Base-by-base conservation (phyloP, 177 flowering plant species). In the Vitis hybrid region DNA sequence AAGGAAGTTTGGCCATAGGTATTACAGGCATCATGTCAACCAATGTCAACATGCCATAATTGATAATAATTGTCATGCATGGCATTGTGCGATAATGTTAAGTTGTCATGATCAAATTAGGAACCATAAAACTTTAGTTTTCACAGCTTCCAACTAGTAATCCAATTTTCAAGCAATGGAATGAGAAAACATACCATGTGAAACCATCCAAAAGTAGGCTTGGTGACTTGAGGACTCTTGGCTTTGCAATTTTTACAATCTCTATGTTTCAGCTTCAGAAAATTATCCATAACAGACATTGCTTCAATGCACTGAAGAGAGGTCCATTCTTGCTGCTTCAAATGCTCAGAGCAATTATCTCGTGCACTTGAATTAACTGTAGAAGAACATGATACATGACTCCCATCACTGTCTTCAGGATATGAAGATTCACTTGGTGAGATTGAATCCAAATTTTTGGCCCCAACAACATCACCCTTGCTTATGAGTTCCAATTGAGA, bases 151-250 rank as follows among this genome's bases (percentile, higher is more conserved):
- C n/a, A 30, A 40, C 46, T 15, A n/a, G 2, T 5, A 6, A 15
- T 40, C 46, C 40, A 30, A 30, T 6, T 9, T 11, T 35, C 55
- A 40, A 32, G 50, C 17, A 56, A 11, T 1, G 7, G 8, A 40
- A 48, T 19, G 32, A 17, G 49, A 11, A 75, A 32, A 60, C 70
- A 64, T 90, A 95, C 99, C 98, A 68, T 71, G 69, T 83, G 77
- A 69, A 95, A 72, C 99, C 94, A 89, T 64, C 97, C 97, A 81
- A 85, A 88, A 56, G 80, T 85, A 58, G 97, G 98, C 65, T 83
- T 85, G 14, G 62, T 80, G 64, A 95, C 81, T 10, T 12, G 65
- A 46, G 98, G 94, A 75, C 74, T 83, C 59, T 72, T 82, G 2
- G 79, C 75, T 0, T 52, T 50, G 52, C 99, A 95, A 27, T 79